Evolutionary conservation across 2,329 filamentous ascomycete species (phyloP).

Genomic region (Exophiala xenobiotica): DNA sequence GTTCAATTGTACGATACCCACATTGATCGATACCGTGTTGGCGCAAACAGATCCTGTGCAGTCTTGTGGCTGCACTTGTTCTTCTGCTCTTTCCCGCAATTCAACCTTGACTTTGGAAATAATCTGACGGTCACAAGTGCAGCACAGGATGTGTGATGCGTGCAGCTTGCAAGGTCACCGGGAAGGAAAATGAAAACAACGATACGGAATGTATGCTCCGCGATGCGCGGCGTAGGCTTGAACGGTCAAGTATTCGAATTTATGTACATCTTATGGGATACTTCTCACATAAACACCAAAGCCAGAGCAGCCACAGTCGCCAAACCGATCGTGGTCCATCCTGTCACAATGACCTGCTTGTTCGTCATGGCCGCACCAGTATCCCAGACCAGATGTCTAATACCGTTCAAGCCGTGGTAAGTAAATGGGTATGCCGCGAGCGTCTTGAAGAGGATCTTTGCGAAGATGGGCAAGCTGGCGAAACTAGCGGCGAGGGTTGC

Average conservation of each 20-base stretch:
- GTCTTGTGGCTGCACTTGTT: too few relatives aligned
- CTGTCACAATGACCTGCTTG: conserved; percentile 54
- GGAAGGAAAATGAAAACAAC: too few relatives aligned
- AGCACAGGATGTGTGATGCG: too few relatives aligned
- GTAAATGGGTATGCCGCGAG: conserved; percentile 64
- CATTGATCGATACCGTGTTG: too few relatives aligned
- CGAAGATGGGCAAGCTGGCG: conserved; percentile 58
- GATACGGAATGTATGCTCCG: too few relatives aligned
- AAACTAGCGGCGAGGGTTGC: conserved; percentile 64
- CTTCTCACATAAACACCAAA: conserved; percentile 20
- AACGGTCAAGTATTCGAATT: not conserved
- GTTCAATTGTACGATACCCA: too few relatives aligned
- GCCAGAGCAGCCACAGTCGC: conserved; percentile 19
- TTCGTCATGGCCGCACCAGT: conserved; percentile 62
- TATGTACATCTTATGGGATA: conserved; percentile 3
- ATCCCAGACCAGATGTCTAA: conserved; percentile 73
- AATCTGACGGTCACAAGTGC: too few relatives aligned
- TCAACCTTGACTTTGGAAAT: too few relatives aligned
- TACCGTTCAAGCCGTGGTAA: conserved; percentile 67
- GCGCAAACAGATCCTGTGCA: too few relatives aligned
- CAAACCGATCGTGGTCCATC: conserved; percentile 28
- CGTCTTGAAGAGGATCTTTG: conserved; percentile 61
- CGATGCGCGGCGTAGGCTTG: too few relatives aligned
- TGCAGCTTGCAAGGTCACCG: too few relatives aligned
- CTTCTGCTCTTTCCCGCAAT: too few relatives aligned